phyloP scores from a whole-genome alignment of 148 eudicot species.

The Rhododendron kiyosumense region DNA sequence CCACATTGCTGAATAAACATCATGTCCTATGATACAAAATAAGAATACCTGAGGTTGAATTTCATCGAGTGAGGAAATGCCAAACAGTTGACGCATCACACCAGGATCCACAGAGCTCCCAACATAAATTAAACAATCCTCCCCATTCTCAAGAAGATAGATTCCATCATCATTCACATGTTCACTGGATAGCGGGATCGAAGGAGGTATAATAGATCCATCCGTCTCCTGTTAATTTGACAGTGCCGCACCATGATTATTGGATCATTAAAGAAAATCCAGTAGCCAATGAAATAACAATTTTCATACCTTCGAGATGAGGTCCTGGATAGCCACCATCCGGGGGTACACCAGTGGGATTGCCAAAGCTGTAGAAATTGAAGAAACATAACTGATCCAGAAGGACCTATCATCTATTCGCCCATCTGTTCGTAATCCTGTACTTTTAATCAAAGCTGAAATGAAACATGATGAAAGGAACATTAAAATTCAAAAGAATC shows the following conservation, averaged over 20 bases:
- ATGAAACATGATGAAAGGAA: slow-evolving; percentile 4
- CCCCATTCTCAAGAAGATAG: slow-evolving; percentile 93
- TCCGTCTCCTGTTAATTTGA: slow-evolving; percentile 49
- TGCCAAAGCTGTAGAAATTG: slow-evolving; percentile 72
- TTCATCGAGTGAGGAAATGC: slow-evolving; percentile 59
- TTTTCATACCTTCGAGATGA: slow-evolving; percentile 57
- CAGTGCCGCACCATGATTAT: slow-evolving; percentile 9
- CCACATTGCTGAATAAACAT: not conserved
- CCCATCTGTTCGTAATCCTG: slow-evolving; percentile 77
- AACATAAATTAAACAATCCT: slow-evolving; percentile 74
- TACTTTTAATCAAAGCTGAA: slow-evolving; percentile 83
- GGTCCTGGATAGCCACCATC: slow-evolving; percentile 82
- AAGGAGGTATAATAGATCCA: slow-evolving; percentile 52
- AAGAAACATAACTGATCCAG: slow-evolving; percentile 83
- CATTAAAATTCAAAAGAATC: not conserved
- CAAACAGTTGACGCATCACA: slow-evolving; percentile 55
- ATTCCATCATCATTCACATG: slow-evolving; percentile 73
- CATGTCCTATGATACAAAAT: not conserved
- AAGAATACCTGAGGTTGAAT: slow-evolving; percentile 69
- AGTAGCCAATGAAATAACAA: not conserved
- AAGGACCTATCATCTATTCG: slow-evolving; percentile 83
- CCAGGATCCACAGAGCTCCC: slow-evolving; percentile 64
- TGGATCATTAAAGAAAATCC: not conserved
- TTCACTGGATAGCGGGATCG: slow-evolving; percentile 86
- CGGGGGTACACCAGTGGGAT: slow-evolving; percentile 96